A percentile compares a stretch with the other conserved stretches of the same genome.
Evolutionary conservation across 345 rosid species (phyloP).

Genomic region (Syzygium aqueum): DNA sequence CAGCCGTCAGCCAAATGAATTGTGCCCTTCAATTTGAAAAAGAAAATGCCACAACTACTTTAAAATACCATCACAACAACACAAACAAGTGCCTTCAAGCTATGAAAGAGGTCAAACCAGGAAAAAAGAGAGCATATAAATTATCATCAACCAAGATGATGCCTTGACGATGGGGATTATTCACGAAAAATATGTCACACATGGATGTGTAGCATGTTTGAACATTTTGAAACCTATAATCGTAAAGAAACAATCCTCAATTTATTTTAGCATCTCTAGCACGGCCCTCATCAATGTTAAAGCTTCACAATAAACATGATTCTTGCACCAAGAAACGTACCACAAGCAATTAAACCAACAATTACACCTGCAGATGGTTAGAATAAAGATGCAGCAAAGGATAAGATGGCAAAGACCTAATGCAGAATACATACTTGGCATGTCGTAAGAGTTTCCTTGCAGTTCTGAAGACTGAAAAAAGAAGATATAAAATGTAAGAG

Average conservation of each 20-base stretch:
- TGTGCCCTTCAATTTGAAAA: not conserved
- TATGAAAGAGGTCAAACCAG: not conserved
- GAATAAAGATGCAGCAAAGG: not conserved
- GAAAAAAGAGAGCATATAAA: not conserved
- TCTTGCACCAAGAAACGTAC: not conserved
- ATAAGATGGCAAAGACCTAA: not conserved
- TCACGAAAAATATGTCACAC: not conserved
- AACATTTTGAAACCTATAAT: not conserved
- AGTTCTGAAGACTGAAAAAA: constrained; percentile 67
- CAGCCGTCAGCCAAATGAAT: not conserved
- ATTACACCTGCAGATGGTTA: not conserved
- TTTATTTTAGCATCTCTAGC: not conserved
- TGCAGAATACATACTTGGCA: constrained; percentile 53
- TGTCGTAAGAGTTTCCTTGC: constrained; percentile 60
- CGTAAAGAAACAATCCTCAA: not conserved
- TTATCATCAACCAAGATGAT: not conserved
- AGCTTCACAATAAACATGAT: not conserved
- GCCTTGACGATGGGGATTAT: not conserved
- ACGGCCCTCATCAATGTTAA: not conserved
- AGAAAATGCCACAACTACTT: not conserved
- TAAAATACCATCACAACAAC: not conserved
- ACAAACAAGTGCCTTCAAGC: not conserved
- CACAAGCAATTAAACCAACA: not conserved
- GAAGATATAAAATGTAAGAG: not conserved
- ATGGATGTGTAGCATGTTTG: not conserved